Evolutionary conservation across 2,329 filamentous ascomycete species (phyloP), one percentile per base, ranked within the genome.

Genomic region (Gaeumannomyces tritici): DNA sequence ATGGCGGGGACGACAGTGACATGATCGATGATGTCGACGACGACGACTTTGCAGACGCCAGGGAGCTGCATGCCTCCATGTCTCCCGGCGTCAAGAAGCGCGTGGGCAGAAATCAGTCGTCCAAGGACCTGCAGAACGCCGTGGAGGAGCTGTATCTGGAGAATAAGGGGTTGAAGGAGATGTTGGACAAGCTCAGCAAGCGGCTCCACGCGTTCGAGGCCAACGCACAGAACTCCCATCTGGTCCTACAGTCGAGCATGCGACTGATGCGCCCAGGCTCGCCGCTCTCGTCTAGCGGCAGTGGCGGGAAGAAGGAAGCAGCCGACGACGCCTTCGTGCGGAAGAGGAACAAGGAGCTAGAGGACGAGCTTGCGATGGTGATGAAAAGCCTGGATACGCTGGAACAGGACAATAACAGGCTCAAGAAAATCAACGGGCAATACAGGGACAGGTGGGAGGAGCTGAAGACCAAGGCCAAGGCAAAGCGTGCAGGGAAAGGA

Each of bases 161-260:
- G 71, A 99, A 98, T 73, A 84, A 89, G 65, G 90, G 89, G 12
- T 81, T 98, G 60, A 93, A 95, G 69, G 85, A 89, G 63, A 87
- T 92, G 68, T 85, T 96, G 11, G 93, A 98, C 74, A 91, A 91
- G 60, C 83, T 97, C 47, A 90, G 89, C 65, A 90, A 89, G 68
- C 86, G 93, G 0, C 83, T 99, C n/a, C 90, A 95, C 69, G 89
- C 92, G 65, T 99, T 96, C 76, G 93, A 99, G 74, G 88, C 91
- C 54, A 93, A 91, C 69, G 91, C 92, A 0, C 95, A 98, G 75
- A 91, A 88, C 66, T 93, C 89, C 51, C 90, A 89, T 61, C 84
- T 93, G 75, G 91, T 91, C 3, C 82, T 98, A 42, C 90, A 93
- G 18, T 91, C 97, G 72, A 96, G 91, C 67, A 87, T 86, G 72